These are phyloP conservation scores for Calonectria montana DNA, from an alignment of 2,329 filamentous ascomycete genomes.

Conservation along the genomic window DNA sequence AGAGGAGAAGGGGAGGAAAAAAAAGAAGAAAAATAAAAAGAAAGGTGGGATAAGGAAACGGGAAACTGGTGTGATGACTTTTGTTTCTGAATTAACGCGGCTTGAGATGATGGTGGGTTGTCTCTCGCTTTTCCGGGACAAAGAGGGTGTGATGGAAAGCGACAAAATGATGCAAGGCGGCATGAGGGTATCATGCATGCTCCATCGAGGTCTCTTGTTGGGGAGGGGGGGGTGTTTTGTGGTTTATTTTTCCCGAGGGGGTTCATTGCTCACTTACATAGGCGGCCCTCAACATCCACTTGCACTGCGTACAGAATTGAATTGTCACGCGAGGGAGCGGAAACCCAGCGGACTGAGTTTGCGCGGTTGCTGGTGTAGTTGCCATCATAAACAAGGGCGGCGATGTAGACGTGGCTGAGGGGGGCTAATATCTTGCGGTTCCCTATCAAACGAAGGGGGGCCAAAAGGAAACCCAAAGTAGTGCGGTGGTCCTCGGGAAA, in stretches of 20 bases:
- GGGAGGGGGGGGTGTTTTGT: not conserved
- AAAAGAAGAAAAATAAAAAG: not conserved
- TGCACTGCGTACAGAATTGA: constrained; percentile 92
- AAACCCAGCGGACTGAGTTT: constrained; percentile 21
- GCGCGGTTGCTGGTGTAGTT: not conserved
- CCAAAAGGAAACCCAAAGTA: not conserved
- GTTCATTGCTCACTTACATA: constrained; percentile 69
- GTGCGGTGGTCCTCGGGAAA: not conserved
- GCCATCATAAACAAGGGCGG: not conserved
- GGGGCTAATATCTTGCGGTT: not conserved
- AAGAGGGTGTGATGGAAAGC: not conserved
- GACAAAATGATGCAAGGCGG: not conserved
- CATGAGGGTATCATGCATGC: not conserved
- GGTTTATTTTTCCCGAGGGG: not conserved
- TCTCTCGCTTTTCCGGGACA: not conserved
- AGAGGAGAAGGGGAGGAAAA: not conserved
- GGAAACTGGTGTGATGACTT: not conserved
- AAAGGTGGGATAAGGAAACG: not conserved
- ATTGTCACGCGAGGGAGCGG: constrained; percentile 80
- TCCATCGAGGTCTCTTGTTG: not conserved
- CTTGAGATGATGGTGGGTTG: not conserved
- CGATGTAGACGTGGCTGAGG: not conserved
- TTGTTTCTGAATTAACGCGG: not conserved
- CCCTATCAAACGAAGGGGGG: not conserved
- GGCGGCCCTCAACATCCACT: constrained; percentile 88